These are phyloP conservation scores for Candolleomyces efflorescens DNA, from an alignment of 768 basidiomycete species.

Conservation along the genomic window DNA sequence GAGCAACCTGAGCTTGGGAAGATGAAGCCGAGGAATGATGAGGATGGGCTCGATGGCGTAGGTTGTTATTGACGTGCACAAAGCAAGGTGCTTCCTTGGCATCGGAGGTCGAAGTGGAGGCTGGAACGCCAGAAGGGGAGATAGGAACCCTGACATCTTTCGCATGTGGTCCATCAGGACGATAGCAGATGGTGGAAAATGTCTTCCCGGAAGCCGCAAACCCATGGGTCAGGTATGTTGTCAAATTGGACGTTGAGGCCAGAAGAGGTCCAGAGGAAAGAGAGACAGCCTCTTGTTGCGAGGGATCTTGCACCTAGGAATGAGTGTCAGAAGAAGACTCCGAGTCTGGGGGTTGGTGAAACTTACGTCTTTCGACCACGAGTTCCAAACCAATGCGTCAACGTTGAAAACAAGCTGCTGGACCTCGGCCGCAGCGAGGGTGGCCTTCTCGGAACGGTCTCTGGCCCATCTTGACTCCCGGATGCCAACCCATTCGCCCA, in stretches of 20 bases:
- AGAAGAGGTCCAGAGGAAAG: constrained; percentile 40
- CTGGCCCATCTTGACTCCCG: constrained; percentile 47
- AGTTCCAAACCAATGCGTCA: constrained; percentile 25
- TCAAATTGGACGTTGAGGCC: constrained; percentile 42
- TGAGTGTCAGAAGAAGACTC: background rate
- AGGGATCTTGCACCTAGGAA: background rate
- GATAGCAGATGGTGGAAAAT: constrained; percentile 53
- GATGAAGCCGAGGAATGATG: constrained; percentile 8
- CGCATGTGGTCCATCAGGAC: constrained; percentile 13
- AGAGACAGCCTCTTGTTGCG: constrained; percentile 24
- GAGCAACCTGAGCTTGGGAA: constrained; percentile 31
- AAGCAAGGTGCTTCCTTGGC: constrained; percentile 36
- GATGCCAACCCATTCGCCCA: constrained; percentile 61
- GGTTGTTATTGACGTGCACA: constrained; percentile 21
- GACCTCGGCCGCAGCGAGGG: constrained; percentile 49
- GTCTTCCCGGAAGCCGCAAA: constrained; percentile 39
- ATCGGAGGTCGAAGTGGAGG: constrained; percentile 22
- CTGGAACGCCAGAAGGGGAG: background rate
- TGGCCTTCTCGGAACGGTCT: constrained; percentile 22
- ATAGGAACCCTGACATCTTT: no score
- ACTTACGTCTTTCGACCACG: constrained; percentile 19
- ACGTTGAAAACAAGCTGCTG: constrained; percentile 70
- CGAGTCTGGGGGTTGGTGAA: background rate
- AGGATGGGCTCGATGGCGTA: constrained; percentile 14
- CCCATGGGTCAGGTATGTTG: constrained; percentile 40